Evolutionary conservation across 2,329 filamentous ascomycete genomes (phyloP), one percentile per base, ranked within the genome.

Genomic region (Rosellinia necatrix): DNA sequence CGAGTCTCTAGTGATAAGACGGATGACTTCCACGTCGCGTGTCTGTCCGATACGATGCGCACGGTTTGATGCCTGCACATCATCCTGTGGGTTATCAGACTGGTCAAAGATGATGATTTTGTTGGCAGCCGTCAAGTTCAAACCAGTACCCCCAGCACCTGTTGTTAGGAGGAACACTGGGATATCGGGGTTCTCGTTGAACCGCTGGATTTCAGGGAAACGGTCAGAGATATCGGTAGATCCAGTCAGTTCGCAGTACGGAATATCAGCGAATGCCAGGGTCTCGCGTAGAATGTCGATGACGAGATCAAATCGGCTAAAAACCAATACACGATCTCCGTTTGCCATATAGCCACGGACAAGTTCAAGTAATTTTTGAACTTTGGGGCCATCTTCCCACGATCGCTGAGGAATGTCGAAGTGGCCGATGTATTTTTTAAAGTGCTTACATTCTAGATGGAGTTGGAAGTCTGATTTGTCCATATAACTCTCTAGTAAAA

Each of bases 81-180:
- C 94, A 65, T 97, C 93, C 70, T 99, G 94, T 0, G 94, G 94
- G 66, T 99, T 99, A 76, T 97, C 96, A n/a, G 88, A 91, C 61
- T 90, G 89, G 73, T 99, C 94, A 71, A 97, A 97, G 68, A 99
- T 94, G 73, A 99, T 85, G 65, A 99, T 93, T 75, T 97, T 97
- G 78, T 97, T 97, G 4, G 94, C 94, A 30, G 89, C 90, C 6
- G 93, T 94, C 51, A 99, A 76, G 73, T 99, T 99, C 76, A 99
- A 96, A 35, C 94, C 94, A 0, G 93, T 94, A n/a, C 94, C 94
- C 49, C 94, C 94, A 0, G 93, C 92, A 58, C 92, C 93, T 0
- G 94, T 99, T 1, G 90, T 94, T 5, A 99, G 83, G 62, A 99
- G 82, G 73, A 99, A 99, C 0, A 96, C 92, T 0, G 92, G 88